Evolutionary conservation across 805 yeast species (phyloP), one percentile per base, ranked within the genome.

Genomic region (Candida nonsorbophila): DNA sequence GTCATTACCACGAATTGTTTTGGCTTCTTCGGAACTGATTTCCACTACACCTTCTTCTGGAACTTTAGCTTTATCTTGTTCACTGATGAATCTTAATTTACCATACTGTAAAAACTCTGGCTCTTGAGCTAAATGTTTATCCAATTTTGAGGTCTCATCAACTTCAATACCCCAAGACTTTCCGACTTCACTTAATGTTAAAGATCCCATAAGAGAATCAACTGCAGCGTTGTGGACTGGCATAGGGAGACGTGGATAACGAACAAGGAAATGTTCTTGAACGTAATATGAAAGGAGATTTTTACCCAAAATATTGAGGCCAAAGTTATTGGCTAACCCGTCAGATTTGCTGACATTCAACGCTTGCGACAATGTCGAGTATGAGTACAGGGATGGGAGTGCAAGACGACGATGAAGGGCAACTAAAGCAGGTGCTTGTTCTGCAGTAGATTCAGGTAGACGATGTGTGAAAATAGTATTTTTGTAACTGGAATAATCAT

Each of bases 221-320:
- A 83, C 78, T 1, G 94, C 84, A 5, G 79, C 76, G 44, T 79
- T 75, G 33, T 86, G 71, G 16, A 88, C 80, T 6, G 77, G 72
- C 37, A 81, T 70, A 11, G 99, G 98, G 28, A 92, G 68, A 52
- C 99, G 75, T 30, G 99, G 99, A 53, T 87, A 87, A 41, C 72
- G 76, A 28, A 78, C 57, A 44, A 86, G 61, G 35, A 90, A 63
- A 43, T 82, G 62, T 53, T 86, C 94, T 13, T 83, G 69, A 4
- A 78, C 81, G 47, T 84, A 81, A 54, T 78, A 85, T 8, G 79
- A 74, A 36, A 92, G 61, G 27, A 92, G 60, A 36, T 79, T 77
- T 46, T 79, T 76, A 28, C 98, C 98, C 49, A 90, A 78, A n/a
- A 76, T 72, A 34, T 82, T 73, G 49, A 90, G 69, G 4, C 94